Evolutionary conservation across 257 asterid genomes (phyloP).

Genomic region (Buddleja alternifolia): DNA sequence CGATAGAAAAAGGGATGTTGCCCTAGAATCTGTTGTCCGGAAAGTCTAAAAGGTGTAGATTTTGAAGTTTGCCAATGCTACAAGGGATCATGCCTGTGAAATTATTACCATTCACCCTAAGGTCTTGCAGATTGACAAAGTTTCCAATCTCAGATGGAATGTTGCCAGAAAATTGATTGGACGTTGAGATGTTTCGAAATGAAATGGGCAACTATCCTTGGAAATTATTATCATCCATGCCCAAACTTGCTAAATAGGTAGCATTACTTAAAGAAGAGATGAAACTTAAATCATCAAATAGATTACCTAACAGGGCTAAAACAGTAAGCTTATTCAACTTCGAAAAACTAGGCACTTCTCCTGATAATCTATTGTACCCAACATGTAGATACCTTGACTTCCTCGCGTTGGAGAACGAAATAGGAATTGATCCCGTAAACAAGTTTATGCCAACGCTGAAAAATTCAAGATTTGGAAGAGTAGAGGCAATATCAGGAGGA

Average conservation of each 20-base stretch:
- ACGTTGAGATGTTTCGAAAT: constrained; percentile 24
- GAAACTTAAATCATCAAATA: constrained; percentile 33
- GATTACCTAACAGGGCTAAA: constrained; percentile 12
- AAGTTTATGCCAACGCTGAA: constrained; percentile 31
- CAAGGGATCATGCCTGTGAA: constrained; percentile 31
- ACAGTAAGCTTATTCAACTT: constrained; percentile 26
- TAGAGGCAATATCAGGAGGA: constrained; percentile 28
- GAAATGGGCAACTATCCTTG: constrained; percentile 25
- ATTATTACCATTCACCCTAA: constrained; percentile 22
- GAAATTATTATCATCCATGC: constrained; percentile 20
- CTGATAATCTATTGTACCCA: constrained; percentile 23
- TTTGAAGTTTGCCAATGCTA: constrained; percentile 24
- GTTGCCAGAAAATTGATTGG: constrained; percentile 28
- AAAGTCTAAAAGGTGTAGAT: constrained; percentile 20
- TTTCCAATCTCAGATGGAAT: constrained; percentile 33
- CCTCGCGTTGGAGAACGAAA: constrained; percentile 28
- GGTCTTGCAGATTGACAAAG: constrained; percentile 11
- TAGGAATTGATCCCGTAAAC: constrained; percentile 30
- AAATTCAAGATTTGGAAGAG: constrained; percentile 27
- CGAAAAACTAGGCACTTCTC: constrained; percentile 31
- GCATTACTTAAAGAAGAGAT: constrained; percentile 23
- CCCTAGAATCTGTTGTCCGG: constrained; percentile 25
- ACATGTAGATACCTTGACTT: constrained; percentile 15
- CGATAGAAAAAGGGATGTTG: constrained; percentile 27
- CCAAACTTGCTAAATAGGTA: constrained; percentile 18